A percentile compares a stretch with the other conserved stretches of the same genome.
Conservation (phyloP, 768 basidiomycete species). For the Hypholoma sublateritium region DNA sequence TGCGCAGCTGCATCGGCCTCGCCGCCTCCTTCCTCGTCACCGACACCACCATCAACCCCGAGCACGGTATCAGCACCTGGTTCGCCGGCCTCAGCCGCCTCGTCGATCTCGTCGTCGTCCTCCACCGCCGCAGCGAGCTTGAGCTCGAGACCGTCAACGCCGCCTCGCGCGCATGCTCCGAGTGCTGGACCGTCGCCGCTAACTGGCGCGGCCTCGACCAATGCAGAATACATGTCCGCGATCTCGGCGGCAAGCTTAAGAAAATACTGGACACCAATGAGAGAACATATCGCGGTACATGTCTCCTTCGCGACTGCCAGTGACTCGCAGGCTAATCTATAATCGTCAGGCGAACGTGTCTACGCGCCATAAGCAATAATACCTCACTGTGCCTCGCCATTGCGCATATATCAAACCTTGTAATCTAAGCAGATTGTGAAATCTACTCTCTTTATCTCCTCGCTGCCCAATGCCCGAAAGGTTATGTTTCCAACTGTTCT, state of each 20-base stretch:
- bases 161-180: slow-evolving; percentile 70
- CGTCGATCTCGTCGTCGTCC: slow-evolving; percentile 70
- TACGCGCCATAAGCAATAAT: slow-evolving; percentile 32
- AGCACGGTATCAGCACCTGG: slow-evolving; percentile 62
- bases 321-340: slow-evolving; percentile 6
- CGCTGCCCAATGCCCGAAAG: background rate
- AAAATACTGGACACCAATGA: slow-evolving; percentile 56
- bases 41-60: slow-evolving; percentile 65
- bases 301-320: background rate
- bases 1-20: slow-evolving; percentile 66
- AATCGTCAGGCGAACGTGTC: slow-evolving; percentile 31
- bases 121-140: slow-evolving; percentile 65
- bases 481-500: background rate
- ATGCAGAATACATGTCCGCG: slow-evolving; percentile 60
- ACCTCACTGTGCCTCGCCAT: background rate
- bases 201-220: slow-evolving; percentile 70
- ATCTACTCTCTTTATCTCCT: background rate
- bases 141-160: slow-evolving; percentile 76
- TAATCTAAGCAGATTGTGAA: background rate
- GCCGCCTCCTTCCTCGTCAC: slow-evolving; percentile 80
- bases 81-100: slow-evolving; percentile 63
- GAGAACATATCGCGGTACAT: slow-evolving; percentile 42
- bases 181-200: slow-evolving; percentile 76
- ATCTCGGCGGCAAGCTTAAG: slow-evolving; percentile 62
- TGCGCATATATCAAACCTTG: background rate